A percentile compares a stretch with the other conserved stretches of the same genome.
Conservation (phyloP, 2,329 filamentous ascomycete species). For the Pseudogymnoascus sp. region DNA sequence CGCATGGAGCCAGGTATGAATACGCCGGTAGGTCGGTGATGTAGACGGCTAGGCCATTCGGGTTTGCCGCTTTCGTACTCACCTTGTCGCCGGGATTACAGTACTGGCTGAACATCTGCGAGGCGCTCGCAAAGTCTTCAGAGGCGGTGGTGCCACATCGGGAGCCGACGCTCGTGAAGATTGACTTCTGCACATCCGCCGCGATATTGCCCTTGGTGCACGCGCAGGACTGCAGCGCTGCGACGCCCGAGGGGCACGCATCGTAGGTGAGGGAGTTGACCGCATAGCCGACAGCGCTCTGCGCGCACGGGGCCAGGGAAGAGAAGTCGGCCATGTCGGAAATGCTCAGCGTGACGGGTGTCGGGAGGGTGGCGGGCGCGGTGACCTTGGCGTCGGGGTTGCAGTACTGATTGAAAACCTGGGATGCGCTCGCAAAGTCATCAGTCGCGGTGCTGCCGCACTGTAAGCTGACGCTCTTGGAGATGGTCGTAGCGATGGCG, state of each 20-base stretch:
- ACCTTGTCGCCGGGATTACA: constrained; percentile 34
- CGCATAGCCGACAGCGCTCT: constrained; percentile 36
- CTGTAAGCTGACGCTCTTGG: constrained; percentile 31
- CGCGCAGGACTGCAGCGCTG: constrained; percentile 41
- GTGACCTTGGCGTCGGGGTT: constrained; percentile 29
- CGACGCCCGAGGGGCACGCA: constrained; percentile 36
- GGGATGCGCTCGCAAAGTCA: constrained; percentile 39
- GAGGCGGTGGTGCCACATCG: constrained; percentile 39
- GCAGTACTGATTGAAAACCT: constrained; percentile 41
- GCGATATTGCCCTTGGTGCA: constrained; percentile 31
- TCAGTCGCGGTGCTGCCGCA: constrained; percentile 41
- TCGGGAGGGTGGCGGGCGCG: constrained; percentile 10
- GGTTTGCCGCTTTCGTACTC: constrained; percentile 24
- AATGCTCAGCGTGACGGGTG: background rate
- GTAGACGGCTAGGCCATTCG: constrained; percentile 36
- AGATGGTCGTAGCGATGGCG: constrained; percentile 24
- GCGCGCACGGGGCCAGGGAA: constrained; percentile 41
- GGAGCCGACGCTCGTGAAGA: constrained; percentile 34
- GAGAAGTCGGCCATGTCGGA: constrained; percentile 13
- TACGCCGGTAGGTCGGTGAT: constrained; percentile 42
- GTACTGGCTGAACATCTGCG: constrained; percentile 38
- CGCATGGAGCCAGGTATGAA: constrained; percentile 37
- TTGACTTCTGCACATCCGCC: constrained; percentile 10
- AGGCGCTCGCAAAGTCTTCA: constrained; percentile 39
- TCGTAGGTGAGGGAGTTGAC: constrained; percentile 35